phyloP scores from a whole-genome alignment of 208 protist species.

The Paratrypanosoma confusum region DNA sequence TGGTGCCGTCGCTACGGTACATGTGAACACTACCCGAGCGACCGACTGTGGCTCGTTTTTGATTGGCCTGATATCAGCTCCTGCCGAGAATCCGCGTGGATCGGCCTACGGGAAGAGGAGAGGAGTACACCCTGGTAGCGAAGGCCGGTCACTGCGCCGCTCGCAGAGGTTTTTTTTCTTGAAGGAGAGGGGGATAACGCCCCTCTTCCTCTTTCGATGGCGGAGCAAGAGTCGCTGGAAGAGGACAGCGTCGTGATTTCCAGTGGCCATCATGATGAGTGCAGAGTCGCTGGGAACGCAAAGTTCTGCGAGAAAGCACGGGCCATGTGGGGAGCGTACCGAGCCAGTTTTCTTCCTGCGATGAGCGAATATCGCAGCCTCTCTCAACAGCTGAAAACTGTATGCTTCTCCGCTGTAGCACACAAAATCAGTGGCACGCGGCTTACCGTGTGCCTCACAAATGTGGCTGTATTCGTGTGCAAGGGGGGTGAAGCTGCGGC shows the following conservation, averaged over 20 bases:
- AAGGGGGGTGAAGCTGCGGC: not conserved
- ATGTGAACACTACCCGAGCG: no score
- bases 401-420: conserved; percentile 1
- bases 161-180: no score
- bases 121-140: no score
- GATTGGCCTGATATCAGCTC: no score
- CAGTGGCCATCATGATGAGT: not conserved
- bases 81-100: no score
- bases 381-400: not conserved
- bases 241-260: not conserved
- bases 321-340: conserved; percentile 2
- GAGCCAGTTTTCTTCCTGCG: not conserved
- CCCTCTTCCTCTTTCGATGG: no score
- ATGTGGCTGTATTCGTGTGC: conserved; percentile 2
- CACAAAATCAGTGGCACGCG: not conserved
- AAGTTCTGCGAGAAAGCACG: not conserved
- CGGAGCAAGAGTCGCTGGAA: no score
- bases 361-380: not conserved
- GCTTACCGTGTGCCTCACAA: not conserved
- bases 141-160: no score
- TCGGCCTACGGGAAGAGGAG: no score
- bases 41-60: no score
- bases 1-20: no score
- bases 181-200: no score
- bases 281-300: not conserved